Conservation (phyloP, 495 filamentous ascomycete species). For the Penicillium diatomitis region DNA sequence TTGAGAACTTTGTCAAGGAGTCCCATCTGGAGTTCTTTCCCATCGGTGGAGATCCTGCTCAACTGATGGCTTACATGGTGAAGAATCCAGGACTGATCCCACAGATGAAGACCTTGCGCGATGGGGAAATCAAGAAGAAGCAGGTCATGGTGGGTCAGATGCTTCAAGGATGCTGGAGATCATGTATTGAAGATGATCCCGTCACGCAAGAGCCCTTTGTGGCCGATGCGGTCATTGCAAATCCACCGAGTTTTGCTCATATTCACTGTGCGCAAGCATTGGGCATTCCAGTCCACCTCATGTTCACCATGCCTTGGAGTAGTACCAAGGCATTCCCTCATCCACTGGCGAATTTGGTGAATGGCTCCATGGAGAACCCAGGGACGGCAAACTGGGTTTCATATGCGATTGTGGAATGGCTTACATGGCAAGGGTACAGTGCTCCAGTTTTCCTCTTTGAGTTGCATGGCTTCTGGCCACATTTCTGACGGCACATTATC, state of each 20-base stretch:
- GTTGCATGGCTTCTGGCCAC: conserved; percentile 3
- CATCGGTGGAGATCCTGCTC: conserved; percentile 51
- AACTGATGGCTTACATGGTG: conserved; percentile 51
- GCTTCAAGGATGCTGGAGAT: conserved; percentile 44
- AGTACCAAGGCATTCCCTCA: conserved; percentile 47
- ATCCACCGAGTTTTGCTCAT: conserved; percentile 59
- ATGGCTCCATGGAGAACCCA: conserved; percentile 29
- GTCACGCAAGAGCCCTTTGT: conserved; percentile 40
- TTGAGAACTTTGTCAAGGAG: conserved; percentile 45
- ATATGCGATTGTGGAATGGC: conserved; percentile 52
- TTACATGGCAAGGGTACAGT: conserved; percentile 57
- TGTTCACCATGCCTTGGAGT: conserved; percentile 59
- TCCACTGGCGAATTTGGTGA: conserved; percentile 46
- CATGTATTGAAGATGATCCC: conserved; percentile 9
- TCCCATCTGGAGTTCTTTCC: conserved; percentile 43
- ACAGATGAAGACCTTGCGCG: conserved; percentile 26
- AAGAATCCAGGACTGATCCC: conserved; percentile 41
- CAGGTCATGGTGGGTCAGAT: conserved; percentile 40
- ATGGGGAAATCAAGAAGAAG: conserved; percentile 32
- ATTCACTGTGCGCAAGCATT: conserved; percentile 54
- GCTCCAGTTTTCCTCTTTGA: neutral
- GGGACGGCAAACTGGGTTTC: conserved; percentile 47
- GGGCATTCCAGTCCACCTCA: conserved; percentile 53
- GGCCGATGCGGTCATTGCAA: conserved; percentile 59
- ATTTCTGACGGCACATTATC: no score